phyloP scores from a whole-genome alignment of 352 stramenopile species.

The Phytophthora idaei region DNA sequence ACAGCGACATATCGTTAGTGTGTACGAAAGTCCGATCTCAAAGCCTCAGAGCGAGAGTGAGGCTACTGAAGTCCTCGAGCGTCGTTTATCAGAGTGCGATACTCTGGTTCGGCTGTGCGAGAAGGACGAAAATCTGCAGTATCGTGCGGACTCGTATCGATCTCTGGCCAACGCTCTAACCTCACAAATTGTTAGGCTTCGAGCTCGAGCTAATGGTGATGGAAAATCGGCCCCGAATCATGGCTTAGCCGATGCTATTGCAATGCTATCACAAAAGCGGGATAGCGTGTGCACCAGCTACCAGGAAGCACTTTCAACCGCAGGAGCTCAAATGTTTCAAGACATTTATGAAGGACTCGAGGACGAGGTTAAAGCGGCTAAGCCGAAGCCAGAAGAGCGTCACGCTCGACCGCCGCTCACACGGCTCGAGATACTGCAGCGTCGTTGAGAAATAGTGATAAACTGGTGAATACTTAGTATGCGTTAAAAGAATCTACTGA shows the following conservation, averaged over 20 bases:
- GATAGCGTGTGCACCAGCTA: constrained; percentile 48
- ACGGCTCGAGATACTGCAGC: constrained; percentile 37
- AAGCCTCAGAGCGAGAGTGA: constrained; percentile 25
- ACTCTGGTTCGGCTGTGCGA: constrained; percentile 52
- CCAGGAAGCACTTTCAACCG: constrained; percentile 36
- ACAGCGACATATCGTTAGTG: constrained; percentile 51
- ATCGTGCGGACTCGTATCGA: constrained; percentile 53
- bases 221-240: constrained; percentile 15
- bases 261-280: constrained; percentile 51
- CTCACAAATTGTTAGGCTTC: constrained; percentile 45
- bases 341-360: constrained; percentile 17
- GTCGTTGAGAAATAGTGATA: constrained; percentile 8
- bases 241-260: constrained; percentile 54
- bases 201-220: constrained; percentile 31
- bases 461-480: neutral
- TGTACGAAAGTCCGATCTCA: constrained; percentile 50
- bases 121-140: constrained; percentile 39
- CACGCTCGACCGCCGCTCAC: constrained; percentile 28
- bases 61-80: constrained; percentile 30
- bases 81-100: constrained; percentile 55
- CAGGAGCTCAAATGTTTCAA: constrained; percentile 29
- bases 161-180: constrained; percentile 63
- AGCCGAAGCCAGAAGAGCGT: constrained; percentile 28
- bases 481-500: too few relatives aligned
- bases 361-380: constrained; percentile 9